These are phyloP conservation scores for Phoma herbarum DNA, from an alignment of 2,329 filamentous ascomycete genomes.

Conservation along the genomic window DNA sequence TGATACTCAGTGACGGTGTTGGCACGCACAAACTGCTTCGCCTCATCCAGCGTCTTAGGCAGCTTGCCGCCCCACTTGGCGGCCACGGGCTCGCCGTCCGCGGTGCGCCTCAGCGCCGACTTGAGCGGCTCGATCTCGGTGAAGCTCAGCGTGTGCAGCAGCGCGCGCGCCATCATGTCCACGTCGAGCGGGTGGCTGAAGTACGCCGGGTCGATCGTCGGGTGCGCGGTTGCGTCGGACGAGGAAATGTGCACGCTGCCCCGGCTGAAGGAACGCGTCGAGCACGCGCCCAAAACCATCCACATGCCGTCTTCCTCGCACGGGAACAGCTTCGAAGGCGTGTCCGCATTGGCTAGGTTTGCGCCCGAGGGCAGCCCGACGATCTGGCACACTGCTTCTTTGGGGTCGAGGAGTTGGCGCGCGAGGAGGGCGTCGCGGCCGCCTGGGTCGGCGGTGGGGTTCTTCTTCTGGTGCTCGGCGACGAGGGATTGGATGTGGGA, in stretches of 20 bases:
- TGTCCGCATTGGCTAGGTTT: slow-evolving; percentile 19
- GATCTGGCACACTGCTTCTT: slow-evolving; percentile 37
- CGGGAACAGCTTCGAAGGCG: slow-evolving; percentile 24
- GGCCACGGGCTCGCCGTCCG: slow-evolving; percentile 26
- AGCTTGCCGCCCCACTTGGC: background rate
- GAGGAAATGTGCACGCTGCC: slow-evolving; percentile 55
- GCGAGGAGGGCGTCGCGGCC: slow-evolving; percentile 35
- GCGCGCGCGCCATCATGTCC: slow-evolving; percentile 51
- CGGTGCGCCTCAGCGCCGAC: slow-evolving; percentile 39
- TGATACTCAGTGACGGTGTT: slow-evolving; percentile 44
- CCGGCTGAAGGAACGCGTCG: slow-evolving; percentile 51
- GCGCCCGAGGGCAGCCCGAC: slow-evolving; percentile 29
- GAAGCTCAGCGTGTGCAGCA: slow-evolving; percentile 42
- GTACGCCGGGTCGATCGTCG: slow-evolving; percentile 56
- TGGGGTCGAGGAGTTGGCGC: slow-evolving; percentile 36
- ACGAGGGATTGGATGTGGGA: slow-evolving; percentile 34
- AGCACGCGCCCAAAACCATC: slow-evolving; percentile 29
- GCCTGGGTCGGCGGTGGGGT: slow-evolving; percentile 35
- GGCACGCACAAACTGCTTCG: slow-evolving; percentile 27
- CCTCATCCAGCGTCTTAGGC: slow-evolving; percentile 35
- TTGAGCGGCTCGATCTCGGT: slow-evolving; percentile 42
- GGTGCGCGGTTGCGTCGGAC: slow-evolving; percentile 44
- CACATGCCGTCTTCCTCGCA: slow-evolving; percentile 34
- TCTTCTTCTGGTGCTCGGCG: slow-evolving; percentile 24
- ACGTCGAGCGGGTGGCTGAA: slow-evolving; percentile 57